Evolutionary conservation across 2,329 filamentous ascomycete genomes (phyloP), one percentile per base, ranked within the genome.

Genomic region (Bipolaris oryzae): DNA sequence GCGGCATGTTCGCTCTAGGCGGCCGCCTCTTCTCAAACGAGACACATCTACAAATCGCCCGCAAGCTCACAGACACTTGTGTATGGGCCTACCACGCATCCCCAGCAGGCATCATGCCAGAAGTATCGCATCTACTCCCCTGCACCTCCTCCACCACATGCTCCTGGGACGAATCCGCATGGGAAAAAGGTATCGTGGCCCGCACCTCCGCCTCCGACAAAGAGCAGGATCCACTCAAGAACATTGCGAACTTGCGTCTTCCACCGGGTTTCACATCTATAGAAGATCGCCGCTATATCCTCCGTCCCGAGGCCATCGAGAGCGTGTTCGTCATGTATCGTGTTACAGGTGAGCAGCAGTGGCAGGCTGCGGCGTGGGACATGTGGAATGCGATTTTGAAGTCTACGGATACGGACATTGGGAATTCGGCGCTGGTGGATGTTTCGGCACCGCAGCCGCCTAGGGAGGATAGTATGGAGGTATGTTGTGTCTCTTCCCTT

Each of bases 1-100:
- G 85, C 10, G 85, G 85, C 50, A 87, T 87, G 85, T 83, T 86
- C 57, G 85, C 82, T 0, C 72, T 88, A 0, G 85, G 85, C 25
- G 81, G 84, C 42, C 84, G 82, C 64, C 67, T 87, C 1, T 87
- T 87, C 69, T 74, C 79, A 13, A 77, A 83, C n/a, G 73, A 81
- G 2, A 74, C 75, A 15, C 84, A 88, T 62, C 75, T 87, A 58
- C 75, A 80, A 0, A 80, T 87, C 49, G 86, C 83, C 10, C 76
- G 79, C 41, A 83, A 85, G 64, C 75, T 88, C 43, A 83, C 84
- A 0, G 81, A 87, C 53, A 83, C 82, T 3, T 88, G 85, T 67
- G 81, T 87, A n/a, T 88, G 85, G 84, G 81, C 84, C 1, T 87
- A 88, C 70, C 79, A 82, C 60, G 76, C 79, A 9, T 82, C 82